Percentiles rank a stretch among this genome's conserved stretches.
Conservation (phyloP, 352 stramenopile species). For the Phytopythium kandeliae region DNA sequence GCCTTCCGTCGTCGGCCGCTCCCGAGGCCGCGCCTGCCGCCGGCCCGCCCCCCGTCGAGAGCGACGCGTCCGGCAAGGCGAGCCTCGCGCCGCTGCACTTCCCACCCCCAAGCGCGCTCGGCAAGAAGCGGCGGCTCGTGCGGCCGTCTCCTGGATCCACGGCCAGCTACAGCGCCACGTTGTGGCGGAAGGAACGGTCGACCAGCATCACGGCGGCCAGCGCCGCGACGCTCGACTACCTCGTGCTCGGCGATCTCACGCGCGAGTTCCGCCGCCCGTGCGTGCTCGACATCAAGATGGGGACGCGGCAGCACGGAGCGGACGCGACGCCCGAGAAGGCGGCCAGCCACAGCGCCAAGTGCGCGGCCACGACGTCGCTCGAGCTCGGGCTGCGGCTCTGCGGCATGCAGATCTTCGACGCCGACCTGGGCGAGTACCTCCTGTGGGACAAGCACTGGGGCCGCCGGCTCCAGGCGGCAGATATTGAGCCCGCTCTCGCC, state of each 20-base stretch:
- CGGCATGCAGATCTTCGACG: constrained; percentile 79
- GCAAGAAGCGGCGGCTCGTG: constrained; percentile 34
- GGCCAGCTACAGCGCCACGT: constrained; percentile 48
- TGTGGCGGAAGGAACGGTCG: constrained; percentile 50
- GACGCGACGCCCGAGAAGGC: constrained; percentile 62
- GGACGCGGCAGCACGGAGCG: constrained; percentile 67
- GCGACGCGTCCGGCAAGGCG: not conserved
- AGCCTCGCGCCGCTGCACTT: constrained; percentile 11
- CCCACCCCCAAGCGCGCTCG: constrained; percentile 7
- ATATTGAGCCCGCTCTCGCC: constrained; percentile 57
- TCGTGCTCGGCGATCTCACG: constrained; percentile 71
- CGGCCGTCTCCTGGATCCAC: constrained; percentile 10
- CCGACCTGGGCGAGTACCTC: constrained; percentile 46
- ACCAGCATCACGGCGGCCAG: constrained; percentile 6
- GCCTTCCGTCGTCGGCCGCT: constrained; percentile 3
- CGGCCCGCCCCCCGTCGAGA: not conserved
- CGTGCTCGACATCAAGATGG: constrained; percentile 82
- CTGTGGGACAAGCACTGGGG: constrained; percentile 82
- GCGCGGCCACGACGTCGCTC: constrained; percentile 64
- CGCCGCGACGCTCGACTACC: constrained; percentile 35
- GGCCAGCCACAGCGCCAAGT: constrained; percentile 68
- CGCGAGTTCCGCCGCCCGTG: constrained; percentile 51
- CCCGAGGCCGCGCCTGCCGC: not conserved
- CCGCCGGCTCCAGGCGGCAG: constrained; percentile 33
- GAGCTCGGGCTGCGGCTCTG: constrained; percentile 63